Percentiles rank a stretch among this genome's conserved stretches.
These are phyloP conservation scores for Candida khao-thaluensis DNA, from an alignment of 805 yeast genomes.

Conservation along the genomic window DNA sequence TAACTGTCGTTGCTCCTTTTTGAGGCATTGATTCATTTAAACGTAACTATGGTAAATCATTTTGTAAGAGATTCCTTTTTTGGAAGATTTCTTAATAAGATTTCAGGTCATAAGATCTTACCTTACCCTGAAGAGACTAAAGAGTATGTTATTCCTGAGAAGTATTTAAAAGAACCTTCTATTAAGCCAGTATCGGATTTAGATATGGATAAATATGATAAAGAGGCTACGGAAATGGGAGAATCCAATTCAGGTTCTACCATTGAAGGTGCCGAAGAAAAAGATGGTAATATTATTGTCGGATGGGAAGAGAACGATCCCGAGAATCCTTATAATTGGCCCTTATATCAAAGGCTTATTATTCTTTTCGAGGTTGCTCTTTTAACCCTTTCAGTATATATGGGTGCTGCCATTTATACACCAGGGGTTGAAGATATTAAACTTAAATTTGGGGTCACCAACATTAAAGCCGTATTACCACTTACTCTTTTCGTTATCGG, in stretches of 20 bases:
- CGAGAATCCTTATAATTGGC: constrained; percentile 60
- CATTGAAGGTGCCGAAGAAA: background rate
- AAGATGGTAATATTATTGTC: constrained; percentile 11
- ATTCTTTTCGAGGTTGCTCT: constrained; percentile 27
- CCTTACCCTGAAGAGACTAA: constrained; percentile 27
- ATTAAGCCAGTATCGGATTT: constrained; percentile 1
- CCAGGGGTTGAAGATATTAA: constrained; percentile 50
- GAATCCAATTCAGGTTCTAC: constrained; percentile 3
- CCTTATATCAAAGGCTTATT: constrained; percentile 36
- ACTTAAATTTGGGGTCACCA: constrained; percentile 37
- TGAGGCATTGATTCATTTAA: no score
- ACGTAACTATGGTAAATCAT: constrained; percentile 7
- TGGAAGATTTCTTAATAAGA: constrained; percentile 28
- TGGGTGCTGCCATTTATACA: constrained; percentile 56
- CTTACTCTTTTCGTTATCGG: constrained; percentile 59
- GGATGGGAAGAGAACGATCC: constrained; percentile 49
- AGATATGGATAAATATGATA: constrained; percentile 7
- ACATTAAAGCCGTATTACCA: constrained; percentile 48
- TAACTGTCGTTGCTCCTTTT: no score
- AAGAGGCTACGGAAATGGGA: constrained; percentile 4
- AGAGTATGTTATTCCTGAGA: constrained; percentile 32
- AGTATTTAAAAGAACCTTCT: constrained; percentile 19
- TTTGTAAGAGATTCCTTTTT: constrained; percentile 33
- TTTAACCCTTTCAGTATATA: constrained; percentile 37
- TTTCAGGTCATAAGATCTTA: constrained; percentile 26